Conservation (phyloP, 1,139 yeast genomes). For the Debaryomyces fabryi region DNA sequence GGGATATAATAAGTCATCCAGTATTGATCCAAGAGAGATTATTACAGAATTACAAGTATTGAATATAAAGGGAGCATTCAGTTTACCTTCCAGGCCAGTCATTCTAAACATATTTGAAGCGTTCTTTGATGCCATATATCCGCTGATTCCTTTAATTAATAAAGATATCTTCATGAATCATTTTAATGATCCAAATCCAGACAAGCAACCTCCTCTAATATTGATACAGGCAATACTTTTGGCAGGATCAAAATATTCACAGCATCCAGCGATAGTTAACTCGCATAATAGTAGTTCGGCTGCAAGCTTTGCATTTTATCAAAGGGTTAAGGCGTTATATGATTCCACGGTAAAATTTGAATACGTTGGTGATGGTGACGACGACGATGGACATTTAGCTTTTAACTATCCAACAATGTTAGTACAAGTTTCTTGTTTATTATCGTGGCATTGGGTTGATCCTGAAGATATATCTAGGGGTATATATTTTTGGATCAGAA, state of each 20-base stretch:
- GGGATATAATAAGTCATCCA: conserved; percentile 4
- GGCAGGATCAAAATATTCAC: conserved; percentile 16
- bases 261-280: conserved; percentile 17
- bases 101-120: conserved; percentile 61
- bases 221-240: conserved; percentile 16
- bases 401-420: conserved; percentile 18
- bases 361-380: conserved; percentile 15
- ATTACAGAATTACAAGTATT: conserved; percentile 16
- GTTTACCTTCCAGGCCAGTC: conserved; percentile 15
- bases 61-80: conserved; percentile 15
- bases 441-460: conserved; percentile 20
- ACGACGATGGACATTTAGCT: conserved; percentile 16
- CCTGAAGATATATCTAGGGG: conserved; percentile 15
- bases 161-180: conserved; percentile 16
- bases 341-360: conserved; percentile 16
- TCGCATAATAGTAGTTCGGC: conserved; percentile 11
- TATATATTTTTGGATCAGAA: conserved; percentile 13
- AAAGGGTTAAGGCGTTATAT: conserved; percentile 14
- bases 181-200: conserved; percentile 18
- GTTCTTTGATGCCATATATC: conserved; percentile 61
- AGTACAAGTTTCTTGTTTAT: conserved; percentile 14
- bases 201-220: conserved; percentile 17
- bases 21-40: conserved; percentile 15
- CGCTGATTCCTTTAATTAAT: conserved; percentile 17
- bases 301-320: conserved; percentile 12